phyloP scores from a whole-genome alignment of 345 rosid species.

The Ailanthus altissimus region DNA sequence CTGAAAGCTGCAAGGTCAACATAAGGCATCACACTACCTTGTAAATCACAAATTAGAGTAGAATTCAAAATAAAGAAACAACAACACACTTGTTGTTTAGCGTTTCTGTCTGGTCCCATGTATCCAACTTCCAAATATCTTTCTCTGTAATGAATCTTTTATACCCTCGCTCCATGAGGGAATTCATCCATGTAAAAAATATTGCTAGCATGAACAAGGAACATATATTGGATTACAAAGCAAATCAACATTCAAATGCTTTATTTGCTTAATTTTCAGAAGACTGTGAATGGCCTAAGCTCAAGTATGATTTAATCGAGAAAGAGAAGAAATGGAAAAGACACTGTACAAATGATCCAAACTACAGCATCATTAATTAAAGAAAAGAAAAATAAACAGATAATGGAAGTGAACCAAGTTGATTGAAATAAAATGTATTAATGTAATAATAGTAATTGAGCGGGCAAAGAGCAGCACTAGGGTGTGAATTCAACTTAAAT shows the following conservation, averaged over 20 bases:
- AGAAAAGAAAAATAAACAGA: conserved; percentile 1
- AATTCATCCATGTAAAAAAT: conserved; percentile 82
- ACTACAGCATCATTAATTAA: conserved; percentile 13
- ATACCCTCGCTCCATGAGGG: conserved; percentile 87
- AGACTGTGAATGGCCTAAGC: background rate
- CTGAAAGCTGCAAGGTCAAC: conserved; percentile 61
- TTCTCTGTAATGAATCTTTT: conserved; percentile 87
- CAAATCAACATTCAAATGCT: background rate
- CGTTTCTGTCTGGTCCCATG: conserved; percentile 92
- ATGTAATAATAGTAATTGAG: background rate
- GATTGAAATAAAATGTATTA: background rate
- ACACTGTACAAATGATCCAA: background rate
- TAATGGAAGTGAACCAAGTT: background rate
- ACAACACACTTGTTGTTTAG: conserved; percentile 56
- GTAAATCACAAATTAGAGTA: conserved; percentile 21
- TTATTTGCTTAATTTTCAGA: conserved; percentile 1
- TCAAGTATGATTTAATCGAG: conserved; percentile 6
- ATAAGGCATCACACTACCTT: conserved; percentile 26
- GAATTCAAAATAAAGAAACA: conserved; percentile 18
- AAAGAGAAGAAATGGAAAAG: conserved; percentile 11
- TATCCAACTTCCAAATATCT: conserved; percentile 91
- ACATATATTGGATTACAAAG: conserved; percentile 18
- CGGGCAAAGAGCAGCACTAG: background rate
- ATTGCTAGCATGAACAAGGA: conserved; percentile 40
- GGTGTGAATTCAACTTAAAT: background rate